Conservation (phyloP, 1,139 yeast genomes). For the Saccharomyces pastorianus region DNA sequence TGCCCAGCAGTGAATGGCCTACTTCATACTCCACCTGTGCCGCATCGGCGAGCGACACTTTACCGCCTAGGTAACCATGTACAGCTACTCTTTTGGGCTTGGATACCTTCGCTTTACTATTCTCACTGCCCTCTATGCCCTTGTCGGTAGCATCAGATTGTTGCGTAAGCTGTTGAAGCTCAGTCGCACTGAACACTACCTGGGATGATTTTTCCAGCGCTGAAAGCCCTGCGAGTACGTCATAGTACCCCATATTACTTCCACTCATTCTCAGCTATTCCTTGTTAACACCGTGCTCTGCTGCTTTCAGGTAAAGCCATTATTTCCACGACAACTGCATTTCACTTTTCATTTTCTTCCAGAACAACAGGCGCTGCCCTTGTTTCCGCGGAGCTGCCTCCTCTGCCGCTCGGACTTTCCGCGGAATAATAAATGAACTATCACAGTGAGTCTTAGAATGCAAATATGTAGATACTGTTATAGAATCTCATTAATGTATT, state of each 20-base stretch:
- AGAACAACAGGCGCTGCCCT: neutral
- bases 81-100: conserved; percentile 17
- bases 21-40: conserved; percentile 21
- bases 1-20: conserved; percentile 28
- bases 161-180: conserved; percentile 20
- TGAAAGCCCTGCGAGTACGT: conserved; percentile 25
- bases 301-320: neutral
- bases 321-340: neutral
- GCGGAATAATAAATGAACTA: neutral
- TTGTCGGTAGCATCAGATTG: conserved; percentile 8
- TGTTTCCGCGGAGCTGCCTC: neutral
- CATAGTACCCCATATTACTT: conserved; percentile 20
- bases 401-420: neutral
- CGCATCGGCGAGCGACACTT: conserved; percentile 21
- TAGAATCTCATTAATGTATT: too few relatives aligned
- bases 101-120: conserved; percentile 5
- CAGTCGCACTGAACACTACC: conserved; percentile 20
- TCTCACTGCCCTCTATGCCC: conserved; percentile 7
- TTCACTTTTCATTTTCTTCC: neutral
- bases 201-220: conserved; percentile 28
- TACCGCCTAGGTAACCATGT: conserved; percentile 29
- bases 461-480: neutral
- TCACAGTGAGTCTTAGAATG: neutral
- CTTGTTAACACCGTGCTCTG: neutral
- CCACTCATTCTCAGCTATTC: neutral